phyloP scores from a whole-genome alignment of 2,329 filamentous ascomycete genomes.

The Pseudofabraea citricarpa region DNA sequence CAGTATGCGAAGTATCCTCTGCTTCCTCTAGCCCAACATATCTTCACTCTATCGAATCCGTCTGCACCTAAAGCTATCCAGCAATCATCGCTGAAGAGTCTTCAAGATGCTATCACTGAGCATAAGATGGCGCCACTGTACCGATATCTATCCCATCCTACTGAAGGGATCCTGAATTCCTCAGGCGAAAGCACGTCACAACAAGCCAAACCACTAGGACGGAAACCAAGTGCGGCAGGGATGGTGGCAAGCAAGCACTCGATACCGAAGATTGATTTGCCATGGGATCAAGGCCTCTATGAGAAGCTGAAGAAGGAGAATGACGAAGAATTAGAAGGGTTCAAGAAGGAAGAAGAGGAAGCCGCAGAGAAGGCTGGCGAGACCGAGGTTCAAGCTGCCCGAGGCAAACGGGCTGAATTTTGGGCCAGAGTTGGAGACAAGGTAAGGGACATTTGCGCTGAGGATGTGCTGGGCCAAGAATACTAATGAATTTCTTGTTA shows the following conservation, averaged over 20 bases:
- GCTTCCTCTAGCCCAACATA: constrained; percentile 76
- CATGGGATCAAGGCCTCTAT: constrained; percentile 91
- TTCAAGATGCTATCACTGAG: constrained; percentile 78
- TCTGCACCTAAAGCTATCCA: constrained; percentile 62
- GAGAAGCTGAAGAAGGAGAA: constrained; percentile 72
- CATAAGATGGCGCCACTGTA: constrained; percentile 88
- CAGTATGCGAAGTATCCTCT: constrained; percentile 83
- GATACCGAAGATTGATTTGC: constrained; percentile 60
- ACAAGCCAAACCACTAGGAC: constrained; percentile 50
- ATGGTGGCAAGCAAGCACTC: constrained; percentile 71
- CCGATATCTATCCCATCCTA: constrained; percentile 75
- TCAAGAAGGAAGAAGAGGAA: constrained; percentile 87
- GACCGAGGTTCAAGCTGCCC: constrained; percentile 87
- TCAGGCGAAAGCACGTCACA: constrained; percentile 40
- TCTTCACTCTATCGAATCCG: constrained; percentile 81
- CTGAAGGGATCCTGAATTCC: constrained; percentile 54
- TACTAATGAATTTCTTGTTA: constrained; percentile 33
- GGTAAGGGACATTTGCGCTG: constrained; percentile 47
- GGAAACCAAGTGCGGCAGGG: constrained; percentile 67
- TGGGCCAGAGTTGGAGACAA: constrained; percentile 96
- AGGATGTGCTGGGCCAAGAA: neutral
- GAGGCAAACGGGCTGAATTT: constrained; percentile 93
- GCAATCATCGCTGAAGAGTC: constrained; percentile 64
- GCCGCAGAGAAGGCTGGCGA: constrained; percentile 94
- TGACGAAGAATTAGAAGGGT: constrained; percentile 68